Percentiles rank a stretch among this genome's conserved stretches.
These are phyloP conservation scores for Caryopteris hybrid DNA, from an alignment of 305 asterid genomes.

Conservation along the genomic window DNA sequence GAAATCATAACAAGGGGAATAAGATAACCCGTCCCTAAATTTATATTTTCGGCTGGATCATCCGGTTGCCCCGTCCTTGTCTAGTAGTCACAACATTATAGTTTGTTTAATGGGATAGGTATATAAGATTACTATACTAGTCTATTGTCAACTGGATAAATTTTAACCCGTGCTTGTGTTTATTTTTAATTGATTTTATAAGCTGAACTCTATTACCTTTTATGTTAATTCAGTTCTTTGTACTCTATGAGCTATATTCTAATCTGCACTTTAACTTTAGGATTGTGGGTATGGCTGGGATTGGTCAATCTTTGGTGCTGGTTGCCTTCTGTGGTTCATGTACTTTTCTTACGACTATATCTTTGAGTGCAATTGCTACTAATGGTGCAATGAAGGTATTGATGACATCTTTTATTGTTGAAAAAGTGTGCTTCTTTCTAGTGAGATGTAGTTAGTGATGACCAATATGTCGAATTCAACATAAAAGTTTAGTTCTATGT, in stretches of 20 bases:
- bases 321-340: constrained; percentile 92
- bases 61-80: too few relatives aligned
- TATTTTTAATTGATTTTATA: constrained; percentile 3
- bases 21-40: too few relatives aligned
- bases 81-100: too few relatives aligned
- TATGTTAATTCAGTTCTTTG: constrained; percentile 7
- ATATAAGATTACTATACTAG: not conserved
- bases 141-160: constrained; percentile 14
- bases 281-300: constrained; percentile 99
- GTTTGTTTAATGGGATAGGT: constrained; percentile 4
- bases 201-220: not conserved
- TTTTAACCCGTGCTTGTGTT: constrained; percentile 7
- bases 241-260: constrained; percentile 17
- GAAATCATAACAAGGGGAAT: too few relatives aligned
- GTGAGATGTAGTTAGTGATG: constrained; percentile 9
- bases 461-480: not conserved
- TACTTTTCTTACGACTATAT: constrained; percentile 90
- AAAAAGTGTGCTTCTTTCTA: constrained; percentile 10
- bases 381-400: constrained; percentile 98
- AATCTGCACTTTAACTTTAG: constrained; percentile 41
- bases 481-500: constrained; percentile 4
- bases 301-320: constrained; percentile 83
- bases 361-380: constrained; percentile 96
- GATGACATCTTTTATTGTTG: constrained; percentile 1
- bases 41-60: too few relatives aligned